Evolutionary conservation across 805 yeast genomes (phyloP).

Genomic region (Jamesozyma piceae): DNA sequence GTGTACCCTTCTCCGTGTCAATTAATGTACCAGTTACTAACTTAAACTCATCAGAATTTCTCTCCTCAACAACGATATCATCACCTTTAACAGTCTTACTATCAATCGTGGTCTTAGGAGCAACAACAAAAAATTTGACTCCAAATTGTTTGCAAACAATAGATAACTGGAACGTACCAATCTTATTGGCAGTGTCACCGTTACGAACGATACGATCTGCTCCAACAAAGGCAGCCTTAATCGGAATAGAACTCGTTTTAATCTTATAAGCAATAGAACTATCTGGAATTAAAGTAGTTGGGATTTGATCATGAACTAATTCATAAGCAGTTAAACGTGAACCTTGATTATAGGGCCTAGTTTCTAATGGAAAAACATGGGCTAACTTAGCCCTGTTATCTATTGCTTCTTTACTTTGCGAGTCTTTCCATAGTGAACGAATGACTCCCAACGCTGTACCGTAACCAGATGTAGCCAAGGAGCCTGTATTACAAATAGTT

Average conservation of each 20-base stretch:
- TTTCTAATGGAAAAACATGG: slow-evolving; percentile 81
- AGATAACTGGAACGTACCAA: slow-evolving; percentile 88
- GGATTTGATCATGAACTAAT: slow-evolving; percentile 73
- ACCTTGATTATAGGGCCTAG: slow-evolving; percentile 96
- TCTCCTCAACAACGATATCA: slow-evolving; percentile 74
- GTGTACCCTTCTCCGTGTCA: slow-evolving; percentile 19
- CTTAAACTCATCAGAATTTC: slow-evolving; percentile 74
- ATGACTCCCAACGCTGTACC: slow-evolving; percentile 95
- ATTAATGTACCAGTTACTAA: slow-evolving; percentile 62
- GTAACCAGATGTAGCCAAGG: slow-evolving; percentile 93
- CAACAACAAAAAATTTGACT: slow-evolving; percentile 85
- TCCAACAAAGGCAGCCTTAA: slow-evolving; percentile 83
- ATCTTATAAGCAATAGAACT: slow-evolving; percentile 81
- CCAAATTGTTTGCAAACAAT: slow-evolving; percentile 55
- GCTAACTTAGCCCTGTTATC: slow-evolving; percentile 40
- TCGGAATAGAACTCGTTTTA: slow-evolving; percentile 42
- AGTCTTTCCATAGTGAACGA: slow-evolving; percentile 52
- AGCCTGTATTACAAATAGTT: slow-evolving; percentile 94
- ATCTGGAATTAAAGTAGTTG: slow-evolving; percentile 82
- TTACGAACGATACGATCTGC: slow-evolving; percentile 89
- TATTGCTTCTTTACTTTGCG: slow-evolving; percentile 21
- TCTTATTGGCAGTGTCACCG: slow-evolving; percentile 95
- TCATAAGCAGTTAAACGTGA: slow-evolving; percentile 89
- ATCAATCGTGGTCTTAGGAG: slow-evolving; percentile 90
- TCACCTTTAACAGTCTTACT: slow-evolving; percentile 55